These are phyloP conservation scores for Psilocybe tampanensis DNA, from an alignment of 768 basidiomycete species.

Conservation along the genomic window DNA sequence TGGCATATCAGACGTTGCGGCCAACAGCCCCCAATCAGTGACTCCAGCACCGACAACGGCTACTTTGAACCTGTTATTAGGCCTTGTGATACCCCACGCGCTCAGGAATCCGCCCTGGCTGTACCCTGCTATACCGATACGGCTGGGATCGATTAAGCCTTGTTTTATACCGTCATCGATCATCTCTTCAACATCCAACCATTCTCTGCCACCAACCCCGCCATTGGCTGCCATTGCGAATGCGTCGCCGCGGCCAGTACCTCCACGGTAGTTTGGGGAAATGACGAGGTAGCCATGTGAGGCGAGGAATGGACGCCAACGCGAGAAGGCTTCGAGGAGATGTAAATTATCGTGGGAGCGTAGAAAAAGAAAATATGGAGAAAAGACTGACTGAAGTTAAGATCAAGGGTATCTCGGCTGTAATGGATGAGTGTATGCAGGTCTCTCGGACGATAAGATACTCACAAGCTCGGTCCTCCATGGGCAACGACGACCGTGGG, in stretches of 20 bases:
- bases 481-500: slow-evolving; percentile 10
- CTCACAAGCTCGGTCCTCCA: slow-evolving; percentile 12
- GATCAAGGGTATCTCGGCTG: slow-evolving; percentile 4
- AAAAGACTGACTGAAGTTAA: neutral
- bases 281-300: slow-evolving; percentile 12
- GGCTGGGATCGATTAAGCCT: slow-evolving; percentile 10
- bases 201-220: slow-evolving; percentile 12
- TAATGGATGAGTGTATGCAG: neutral
- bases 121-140: slow-evolving; percentile 12
- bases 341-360: neutral
- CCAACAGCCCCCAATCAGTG: slow-evolving; percentile 13
- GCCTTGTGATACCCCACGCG: slow-evolving; percentile 10
- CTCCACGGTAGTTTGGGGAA: slow-evolving; percentile 13
- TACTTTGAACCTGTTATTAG: slow-evolving; percentile 10
- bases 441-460: neutral
- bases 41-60: slow-evolving; percentile 13
- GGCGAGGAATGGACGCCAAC: slow-evolving; percentile 12
- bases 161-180: slow-evolving; percentile 11
- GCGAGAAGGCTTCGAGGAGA: neutral
- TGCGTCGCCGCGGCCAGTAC: slow-evolving; percentile 9
- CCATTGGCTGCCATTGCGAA: slow-evolving; percentile 13
- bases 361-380: neutral
- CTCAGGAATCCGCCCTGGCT: slow-evolving; percentile 14
- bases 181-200: slow-evolving; percentile 11
- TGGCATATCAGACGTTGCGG: slow-evolving; percentile 13